Evolutionary conservation across 2,329 filamentous ascomycete genomes (phyloP), one percentile per base, ranked within the genome.

Genomic region (Amauroascus niger): DNA sequence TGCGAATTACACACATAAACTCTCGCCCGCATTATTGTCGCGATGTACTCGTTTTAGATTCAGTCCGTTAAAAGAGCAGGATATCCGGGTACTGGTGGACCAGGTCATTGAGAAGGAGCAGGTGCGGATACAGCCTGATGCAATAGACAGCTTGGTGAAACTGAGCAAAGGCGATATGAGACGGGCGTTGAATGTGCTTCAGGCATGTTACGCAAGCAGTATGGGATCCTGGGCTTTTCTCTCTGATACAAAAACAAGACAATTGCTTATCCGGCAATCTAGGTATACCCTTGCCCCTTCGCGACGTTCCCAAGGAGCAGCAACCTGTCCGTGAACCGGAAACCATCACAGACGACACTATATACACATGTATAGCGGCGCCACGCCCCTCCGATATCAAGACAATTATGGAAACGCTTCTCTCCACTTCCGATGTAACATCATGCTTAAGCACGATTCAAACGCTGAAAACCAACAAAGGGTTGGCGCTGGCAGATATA

Each of bases 1-100:
- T 62, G 93, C 93, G 62, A 98, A 98, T 73, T 98, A 98, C 71
- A 93, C 93, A 28, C 93, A 98, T 75, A 98, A 98, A 71, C 82
- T 98, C 37, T 94, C 88, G 11, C 91, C 93, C 0, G 93, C 93
- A 0, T 76, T 98, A 41, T 76, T 98, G 51, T 97, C 91, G 47
- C 79, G 93, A 63, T 98, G 93, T 72, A 98, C 93, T 8, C 78
- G 93, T 35, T 98, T 98, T 70, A 79, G 93, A 30, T 98, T 98
- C 71, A 95, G 88, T 60, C 93, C 93, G 9, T 74, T 98, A 53
- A 95, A 95, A 68, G 87, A 95, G 63, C 75, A 70, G 6, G 93
- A 97, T 67, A 96, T 98, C 56, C 77, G 88, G 49, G 77, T 80
- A 1, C 70, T 97, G 51, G 89, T 98, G 6, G 88, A 96, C 67